These are phyloP conservation scores for Isatis lusitanica DNA, from an alignment of 441 rosid genomes.

Conservation along the genomic window DNA sequence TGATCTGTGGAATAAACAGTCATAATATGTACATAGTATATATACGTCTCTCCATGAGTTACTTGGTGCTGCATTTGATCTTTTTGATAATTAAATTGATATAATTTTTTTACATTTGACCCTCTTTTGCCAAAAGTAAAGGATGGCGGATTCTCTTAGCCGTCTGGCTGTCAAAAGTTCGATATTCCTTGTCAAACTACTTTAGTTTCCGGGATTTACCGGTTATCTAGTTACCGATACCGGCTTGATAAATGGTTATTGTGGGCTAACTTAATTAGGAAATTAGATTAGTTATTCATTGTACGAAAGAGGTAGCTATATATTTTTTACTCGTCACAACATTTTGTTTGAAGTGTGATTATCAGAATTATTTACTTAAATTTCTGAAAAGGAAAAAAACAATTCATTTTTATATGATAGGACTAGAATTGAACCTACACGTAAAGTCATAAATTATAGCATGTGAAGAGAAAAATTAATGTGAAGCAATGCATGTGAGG, in stretches of 20 bases:
- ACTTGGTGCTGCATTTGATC: constrained; percentile 12
- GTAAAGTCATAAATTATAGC: constrained; percentile 6
- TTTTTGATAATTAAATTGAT: too few species aligned
- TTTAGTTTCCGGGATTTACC: constrained; percentile 5
- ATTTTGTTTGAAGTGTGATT: neutral
- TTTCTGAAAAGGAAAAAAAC: neutral
- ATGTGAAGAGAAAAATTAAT: neutral
- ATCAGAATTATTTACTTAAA: neutral
- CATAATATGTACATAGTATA: neutral
- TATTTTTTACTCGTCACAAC: neutral
- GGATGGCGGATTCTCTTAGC: constrained; percentile 29
- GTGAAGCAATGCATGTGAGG: constrained; percentile 23
- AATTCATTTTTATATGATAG: neutral
- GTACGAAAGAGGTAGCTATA: neutral
- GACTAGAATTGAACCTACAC: neutral
- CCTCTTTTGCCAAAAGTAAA: constrained; percentile 33
- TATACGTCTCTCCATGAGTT: neutral
- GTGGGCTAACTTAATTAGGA: neutral
- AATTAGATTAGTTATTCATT: neutral
- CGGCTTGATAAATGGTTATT: neutral
- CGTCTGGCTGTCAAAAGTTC: constrained; percentile 26
- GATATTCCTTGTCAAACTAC: constrained; percentile 17
- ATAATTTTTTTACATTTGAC: constrained; percentile 27
- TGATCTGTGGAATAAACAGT: constrained; percentile 23
- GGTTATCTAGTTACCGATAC: neutral